Percentiles rank a stretch among this genome's conserved stretches.
Evolutionary conservation across 208 protist species (phyloP).

Genomic region (Crithidia expoeki): DNA sequence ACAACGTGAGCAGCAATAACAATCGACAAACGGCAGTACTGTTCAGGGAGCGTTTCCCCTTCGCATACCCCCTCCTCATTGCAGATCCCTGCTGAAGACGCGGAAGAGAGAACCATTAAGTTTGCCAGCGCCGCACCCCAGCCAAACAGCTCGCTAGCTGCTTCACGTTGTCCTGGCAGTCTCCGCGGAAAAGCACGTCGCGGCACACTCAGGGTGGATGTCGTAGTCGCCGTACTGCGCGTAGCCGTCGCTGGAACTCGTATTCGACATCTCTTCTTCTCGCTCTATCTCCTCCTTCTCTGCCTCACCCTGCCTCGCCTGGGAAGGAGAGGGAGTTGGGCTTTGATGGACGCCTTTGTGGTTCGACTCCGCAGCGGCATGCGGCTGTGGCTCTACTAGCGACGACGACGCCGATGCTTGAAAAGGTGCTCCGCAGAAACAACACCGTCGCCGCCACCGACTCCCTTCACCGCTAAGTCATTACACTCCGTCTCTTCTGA

Average conservation of each 20-base stretch:
- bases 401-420: too few species aligned
- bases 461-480: too few species aligned
- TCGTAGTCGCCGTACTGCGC: conserved; percentile 42
- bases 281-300: conserved; percentile 4
- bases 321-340: not conserved
- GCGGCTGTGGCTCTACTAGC: too few species aligned
- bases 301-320: not conserved
- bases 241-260: conserved; percentile 67
- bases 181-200: conserved; percentile 78
- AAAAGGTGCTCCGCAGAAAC: too few species aligned
- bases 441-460: too few species aligned
- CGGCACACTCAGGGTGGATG: conserved; percentile 35
- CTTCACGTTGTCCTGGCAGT: conserved; percentile 72
- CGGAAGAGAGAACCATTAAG: not conserved
- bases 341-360: not conserved
- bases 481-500: too few species aligned
- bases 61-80: too few species aligned
- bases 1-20: too few species aligned
- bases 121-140: conserved; percentile 39
- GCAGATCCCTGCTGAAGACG: not conserved
- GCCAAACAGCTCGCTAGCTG: conserved; percentile 55
- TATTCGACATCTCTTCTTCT: conserved; percentile 10
- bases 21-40: too few species aligned
- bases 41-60: too few species aligned
- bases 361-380: not conserved